These are phyloP conservation scores for Fagus sylvatica DNA, from an alignment of 306 rosid genomes.

Conservation along the genomic window DNA sequence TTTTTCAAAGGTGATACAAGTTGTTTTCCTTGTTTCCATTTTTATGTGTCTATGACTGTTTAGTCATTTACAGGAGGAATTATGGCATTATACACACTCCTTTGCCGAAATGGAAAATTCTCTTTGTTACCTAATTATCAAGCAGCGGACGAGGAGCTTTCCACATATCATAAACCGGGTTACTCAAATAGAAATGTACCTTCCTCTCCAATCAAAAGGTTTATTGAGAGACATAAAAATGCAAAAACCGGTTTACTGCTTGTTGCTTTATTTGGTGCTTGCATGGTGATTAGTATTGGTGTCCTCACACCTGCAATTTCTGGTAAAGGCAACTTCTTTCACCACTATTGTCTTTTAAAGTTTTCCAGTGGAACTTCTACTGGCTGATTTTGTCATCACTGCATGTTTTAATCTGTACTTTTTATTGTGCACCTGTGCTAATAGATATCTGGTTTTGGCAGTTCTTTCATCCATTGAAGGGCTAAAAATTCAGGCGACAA, in stretches of 20 bases:
- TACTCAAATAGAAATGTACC: conserved; percentile 46
- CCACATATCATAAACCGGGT: conserved; percentile 54
- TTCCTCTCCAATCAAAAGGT: conserved; percentile 53
- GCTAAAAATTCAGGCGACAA: conserved; percentile 48
- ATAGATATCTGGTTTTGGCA: conserved; percentile 47
- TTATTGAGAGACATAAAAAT: conserved; percentile 67
- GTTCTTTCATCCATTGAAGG: conserved; percentile 76
- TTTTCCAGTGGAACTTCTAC: conserved; percentile 8
- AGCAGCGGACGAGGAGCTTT: conserved; percentile 85
- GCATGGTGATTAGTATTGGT: conserved; percentile 74
- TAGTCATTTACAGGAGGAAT: conserved; percentile 68
- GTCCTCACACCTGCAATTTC: conserved; percentile 78
- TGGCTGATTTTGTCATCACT: conserved; percentile 15
- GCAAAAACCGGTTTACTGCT: conserved; percentile 56
- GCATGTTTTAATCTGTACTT: conserved; percentile 5
- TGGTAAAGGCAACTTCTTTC: conserved; percentile 42
- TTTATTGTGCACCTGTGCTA: conserved; percentile 23
- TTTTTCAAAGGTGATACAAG: conserved; percentile 12
- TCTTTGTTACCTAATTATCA: conserved; percentile 76
- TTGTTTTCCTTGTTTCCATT: neutral
- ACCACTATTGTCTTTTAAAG: neutral
- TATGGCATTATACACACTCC: conserved; percentile 68
- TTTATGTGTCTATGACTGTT: conserved; percentile 17
- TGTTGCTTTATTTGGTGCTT: conserved; percentile 73
- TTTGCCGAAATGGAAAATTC: conserved; percentile 76